Conservation (phyloP, 1,139 yeast species). For the Lodderomyces theae region DNA sequence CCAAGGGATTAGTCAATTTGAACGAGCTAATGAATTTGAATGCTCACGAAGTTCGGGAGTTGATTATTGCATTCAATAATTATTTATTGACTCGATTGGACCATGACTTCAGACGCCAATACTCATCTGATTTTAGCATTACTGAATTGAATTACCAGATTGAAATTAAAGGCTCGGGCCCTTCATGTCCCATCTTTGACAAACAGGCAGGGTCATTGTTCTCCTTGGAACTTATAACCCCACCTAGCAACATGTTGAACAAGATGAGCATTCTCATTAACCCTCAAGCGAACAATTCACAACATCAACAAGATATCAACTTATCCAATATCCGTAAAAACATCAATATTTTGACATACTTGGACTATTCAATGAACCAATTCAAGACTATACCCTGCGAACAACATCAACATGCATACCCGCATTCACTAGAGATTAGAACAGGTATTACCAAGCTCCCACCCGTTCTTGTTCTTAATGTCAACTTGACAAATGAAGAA, state of each 20-base stretch:
- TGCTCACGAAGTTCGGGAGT: conserved; percentile 33
- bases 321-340: conserved; percentile 16
- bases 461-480: conserved; percentile 61
- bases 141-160: conserved; percentile 38
- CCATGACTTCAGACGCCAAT: conserved; percentile 43
- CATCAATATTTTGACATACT: conserved; percentile 38
- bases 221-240: conserved; percentile 34
- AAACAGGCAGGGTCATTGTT: conserved; percentile 22
- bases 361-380: conserved; percentile 60
- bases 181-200: conserved; percentile 35
- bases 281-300: conserved; percentile 11
- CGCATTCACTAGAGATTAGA: conserved; percentile 53
- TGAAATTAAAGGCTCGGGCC: conserved; percentile 28
- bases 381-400: conserved; percentile 46
- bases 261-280: conserved; percentile 26
- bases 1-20: conserved; percentile 51
- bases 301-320: conserved; percentile 8
- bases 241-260: conserved; percentile 27
- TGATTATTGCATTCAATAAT: conserved; percentile 56
- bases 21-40: conserved; percentile 42
- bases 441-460: conserved; percentile 54
- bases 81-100: conserved; percentile 54
- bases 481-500: conserved; percentile 54
- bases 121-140: conserved; percentile 8
- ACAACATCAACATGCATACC: conserved; percentile 18